These are phyloP conservation scores for Cercospora sp. DNA, from an alignment of 2,329 filamentous ascomycete species.

Conservation along the genomic window DNA sequence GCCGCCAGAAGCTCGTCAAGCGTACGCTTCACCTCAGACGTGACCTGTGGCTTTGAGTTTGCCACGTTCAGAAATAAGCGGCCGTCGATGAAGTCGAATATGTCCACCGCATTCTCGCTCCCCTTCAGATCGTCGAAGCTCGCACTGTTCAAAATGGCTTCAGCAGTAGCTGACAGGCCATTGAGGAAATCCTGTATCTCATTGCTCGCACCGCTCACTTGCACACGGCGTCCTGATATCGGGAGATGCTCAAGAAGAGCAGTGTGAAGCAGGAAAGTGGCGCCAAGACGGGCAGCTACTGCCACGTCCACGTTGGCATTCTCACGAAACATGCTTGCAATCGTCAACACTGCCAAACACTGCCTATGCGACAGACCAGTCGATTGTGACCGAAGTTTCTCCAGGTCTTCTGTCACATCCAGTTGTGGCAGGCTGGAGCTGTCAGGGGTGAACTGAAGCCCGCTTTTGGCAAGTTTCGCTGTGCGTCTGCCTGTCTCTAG, in stretches of 20 bases:
- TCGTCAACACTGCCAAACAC: constrained; percentile 29
- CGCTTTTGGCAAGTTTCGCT: constrained; percentile 3
- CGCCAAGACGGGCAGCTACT: constrained; percentile 21
- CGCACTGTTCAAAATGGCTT: constrained; percentile 40
- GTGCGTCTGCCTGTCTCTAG: constrained; percentile 36
- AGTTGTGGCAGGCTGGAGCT: constrained; percentile 12
- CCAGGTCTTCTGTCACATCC: constrained; percentile 21
- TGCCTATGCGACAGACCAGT: constrained; percentile 32
- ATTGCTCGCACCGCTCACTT: constrained; percentile 12
- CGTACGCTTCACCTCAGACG: constrained; percentile 24
- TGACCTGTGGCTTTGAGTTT: constrained; percentile 14
- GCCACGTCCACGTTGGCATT: constrained; percentile 13
- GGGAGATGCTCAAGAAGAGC: constrained; percentile 35
- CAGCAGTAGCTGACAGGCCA: constrained; percentile 42
- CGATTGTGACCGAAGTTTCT: constrained; percentile 19
- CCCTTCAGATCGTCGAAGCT: constrained; percentile 17
- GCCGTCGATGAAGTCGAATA: constrained; percentile 59
- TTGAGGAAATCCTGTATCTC: constrained; percentile 27
- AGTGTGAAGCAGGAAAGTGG: constrained; percentile 34
- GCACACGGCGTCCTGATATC: constrained; percentile 34
- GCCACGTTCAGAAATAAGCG: constrained; percentile 44
- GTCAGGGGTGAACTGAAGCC: background rate
- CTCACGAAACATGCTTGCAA: constrained; percentile 26
- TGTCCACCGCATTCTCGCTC: constrained; percentile 40
- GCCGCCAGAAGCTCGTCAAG: constrained; percentile 31